Percentiles rank a stretch among this genome's conserved stretches.
phyloP scores from a whole-genome alignment of 176 grass and related monocot species.

The Phoenix dactylifera region DNA sequence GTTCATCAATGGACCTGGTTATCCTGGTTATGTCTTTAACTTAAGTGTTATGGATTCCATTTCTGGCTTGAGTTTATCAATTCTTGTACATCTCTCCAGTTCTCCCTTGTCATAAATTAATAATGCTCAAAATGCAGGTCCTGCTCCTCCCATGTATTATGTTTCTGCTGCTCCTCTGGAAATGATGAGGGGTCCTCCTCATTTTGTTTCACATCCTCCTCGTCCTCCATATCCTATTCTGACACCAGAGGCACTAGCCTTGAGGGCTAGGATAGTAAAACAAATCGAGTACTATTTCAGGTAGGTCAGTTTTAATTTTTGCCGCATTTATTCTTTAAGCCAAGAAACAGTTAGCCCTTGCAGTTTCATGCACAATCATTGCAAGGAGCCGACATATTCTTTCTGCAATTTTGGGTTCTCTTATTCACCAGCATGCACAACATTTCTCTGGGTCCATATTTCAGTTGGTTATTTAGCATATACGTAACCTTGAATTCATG shows the following conservation, averaged over 20 bases:
- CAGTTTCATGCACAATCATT: no score
- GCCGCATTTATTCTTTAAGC: not conserved
- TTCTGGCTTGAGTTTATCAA: not conserved
- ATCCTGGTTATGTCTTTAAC: conserved; percentile 39
- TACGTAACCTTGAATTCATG: no score
- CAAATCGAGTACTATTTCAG: conserved; percentile 81
- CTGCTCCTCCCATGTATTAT: conserved; percentile 59
- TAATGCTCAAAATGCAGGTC: conserved; percentile 38
- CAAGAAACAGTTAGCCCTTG: no score
- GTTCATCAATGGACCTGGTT: conserved; percentile 49
- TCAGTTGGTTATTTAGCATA: no score
- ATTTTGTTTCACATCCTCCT: conserved; percentile 31
- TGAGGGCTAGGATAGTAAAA: conserved; percentile 48
- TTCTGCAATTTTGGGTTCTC: no score
- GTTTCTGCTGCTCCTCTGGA: conserved; percentile 49
- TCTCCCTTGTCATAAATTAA: conserved; percentile 3
- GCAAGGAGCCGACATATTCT: no score
- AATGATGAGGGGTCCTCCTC: conserved; percentile 29
- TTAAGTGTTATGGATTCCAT: not conserved
- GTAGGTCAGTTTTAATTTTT: conserved; percentile 25
- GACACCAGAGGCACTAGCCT: conserved; percentile 31
- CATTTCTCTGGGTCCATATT: no score
- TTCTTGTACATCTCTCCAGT: not conserved
- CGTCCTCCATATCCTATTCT: conserved; percentile 29
- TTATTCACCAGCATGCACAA: no score